Percentiles rank a stretch among this genome's conserved stretches.
Evolutionary conservation across 1,139 yeast genomes (phyloP).

Genomic region (Meyerozyma elateridarum): DNA sequence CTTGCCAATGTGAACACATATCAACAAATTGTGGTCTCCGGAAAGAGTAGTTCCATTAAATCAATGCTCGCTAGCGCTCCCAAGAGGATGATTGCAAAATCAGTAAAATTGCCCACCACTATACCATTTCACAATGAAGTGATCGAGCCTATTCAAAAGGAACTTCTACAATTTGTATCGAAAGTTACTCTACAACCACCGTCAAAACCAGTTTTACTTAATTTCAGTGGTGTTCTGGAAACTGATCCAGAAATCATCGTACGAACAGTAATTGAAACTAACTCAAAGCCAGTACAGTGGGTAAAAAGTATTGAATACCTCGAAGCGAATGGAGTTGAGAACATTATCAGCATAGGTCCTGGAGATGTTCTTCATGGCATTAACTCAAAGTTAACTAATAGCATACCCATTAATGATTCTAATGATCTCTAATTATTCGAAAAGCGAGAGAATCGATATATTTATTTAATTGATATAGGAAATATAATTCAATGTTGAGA

Average conservation of each 20-base stretch:
- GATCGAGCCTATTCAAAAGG: neutral
- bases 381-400: neutral
- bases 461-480: too few species aligned
- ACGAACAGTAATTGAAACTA: slow-evolving; percentile 28
- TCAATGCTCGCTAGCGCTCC: neutral
- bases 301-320: slow-evolving; percentile 26
- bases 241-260: slow-evolving; percentile 16
- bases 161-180: neutral
- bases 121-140: slow-evolving; percentile 1
- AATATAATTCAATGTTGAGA: too few species aligned
- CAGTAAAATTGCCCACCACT: neutral
- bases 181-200: neutral
- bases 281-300: slow-evolving; percentile 44
- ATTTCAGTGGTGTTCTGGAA: slow-evolving; percentile 26
- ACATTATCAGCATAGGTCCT: slow-evolving; percentile 35
- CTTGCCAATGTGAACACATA: slow-evolving; percentile 6
- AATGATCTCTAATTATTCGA: too few species aligned
- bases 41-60: neutral
- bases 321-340: slow-evolving; percentile 14
- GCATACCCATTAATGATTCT: neutral
- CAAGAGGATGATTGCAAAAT: neutral
- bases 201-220: slow-evolving; percentile 9
- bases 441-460: too few species aligned
- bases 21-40: slow-evolving; percentile 4
- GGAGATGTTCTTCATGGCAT: slow-evolving; percentile 16